These are phyloP conservation scores for Hyaloscypha hepaticicola DNA, from an alignment of 495 filamentous ascomycete genomes.

Conservation along the genomic window DNA sequence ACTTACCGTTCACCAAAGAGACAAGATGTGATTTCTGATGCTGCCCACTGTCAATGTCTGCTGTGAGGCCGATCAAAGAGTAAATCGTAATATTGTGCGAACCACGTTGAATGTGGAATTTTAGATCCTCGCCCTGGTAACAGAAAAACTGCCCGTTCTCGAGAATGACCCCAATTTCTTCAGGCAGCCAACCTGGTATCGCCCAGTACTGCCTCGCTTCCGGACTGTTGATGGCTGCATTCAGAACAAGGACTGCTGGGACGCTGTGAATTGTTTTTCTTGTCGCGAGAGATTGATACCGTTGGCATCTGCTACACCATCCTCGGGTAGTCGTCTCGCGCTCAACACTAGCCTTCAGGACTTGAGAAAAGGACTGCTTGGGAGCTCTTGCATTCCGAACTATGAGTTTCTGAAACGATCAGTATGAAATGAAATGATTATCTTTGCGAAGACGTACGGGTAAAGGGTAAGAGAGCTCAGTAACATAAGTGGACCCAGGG, in stretches of 20 bases:
- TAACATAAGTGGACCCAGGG: slow-evolving; percentile 67
- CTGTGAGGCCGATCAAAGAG: slow-evolving; percentile 86
- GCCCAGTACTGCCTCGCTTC: slow-evolving; percentile 81
- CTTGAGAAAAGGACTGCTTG: slow-evolving; percentile 69
- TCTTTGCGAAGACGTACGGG: slow-evolving; percentile 39
- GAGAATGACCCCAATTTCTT: slow-evolving; percentile 85
- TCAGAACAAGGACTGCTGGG: slow-evolving; percentile 81
- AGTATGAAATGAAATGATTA: slow-evolving; percentile 15
- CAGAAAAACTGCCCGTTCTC: slow-evolving; percentile 78
- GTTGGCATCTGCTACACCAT: slow-evolving; percentile 85
- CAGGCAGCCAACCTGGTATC: slow-evolving; percentile 84
- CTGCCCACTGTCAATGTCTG: slow-evolving; percentile 80
- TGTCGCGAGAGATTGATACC: slow-evolving; percentile 79
- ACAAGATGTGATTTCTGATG: slow-evolving; percentile 89
- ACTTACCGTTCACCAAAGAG: slow-evolving; percentile 76
- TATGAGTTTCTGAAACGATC: slow-evolving; percentile 37
- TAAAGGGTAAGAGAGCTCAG: slow-evolving; percentile 79
- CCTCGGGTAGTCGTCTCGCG: slow-evolving; percentile 76
- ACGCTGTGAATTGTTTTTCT: slow-evolving; percentile 76
- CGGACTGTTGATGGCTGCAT: slow-evolving; percentile 67
- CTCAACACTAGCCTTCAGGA: slow-evolving; percentile 84
- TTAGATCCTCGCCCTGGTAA: slow-evolving; percentile 83
- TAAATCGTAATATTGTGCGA: slow-evolving; percentile 77
- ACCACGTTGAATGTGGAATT: slow-evolving; percentile 60
- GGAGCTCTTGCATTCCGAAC: slow-evolving; percentile 52